phyloP scores from a whole-genome alignment of 2,329 filamentous ascomycete species.

The Dichotomopilus funicola region DNA sequence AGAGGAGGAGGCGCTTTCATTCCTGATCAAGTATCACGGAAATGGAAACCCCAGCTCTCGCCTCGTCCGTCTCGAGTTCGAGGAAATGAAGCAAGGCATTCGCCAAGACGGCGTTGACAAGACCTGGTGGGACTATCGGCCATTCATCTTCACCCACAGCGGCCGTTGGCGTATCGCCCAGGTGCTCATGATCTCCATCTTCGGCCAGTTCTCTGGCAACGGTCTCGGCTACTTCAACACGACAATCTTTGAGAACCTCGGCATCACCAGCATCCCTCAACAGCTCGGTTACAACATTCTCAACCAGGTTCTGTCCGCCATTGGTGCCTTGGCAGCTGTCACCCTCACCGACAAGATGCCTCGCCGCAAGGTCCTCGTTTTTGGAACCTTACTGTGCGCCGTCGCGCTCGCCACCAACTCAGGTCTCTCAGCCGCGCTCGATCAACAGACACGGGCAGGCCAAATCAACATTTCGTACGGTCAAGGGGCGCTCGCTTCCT shows the following conservation, averaged over 20 bases:
- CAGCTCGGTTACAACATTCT: slow-evolving; percentile 43
- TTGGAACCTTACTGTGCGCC: slow-evolving; percentile 38
- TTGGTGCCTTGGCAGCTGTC: slow-evolving; percentile 40
- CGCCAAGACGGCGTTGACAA: slow-evolving; percentile 41
- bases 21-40: slow-evolving; percentile 39
- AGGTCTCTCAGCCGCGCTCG: slow-evolving; percentile 36
- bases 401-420: slow-evolving; percentile 39
- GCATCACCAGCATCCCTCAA: slow-evolving; percentile 30
- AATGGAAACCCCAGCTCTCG: slow-evolving; percentile 35
- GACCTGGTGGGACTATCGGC: slow-evolving; percentile 42
- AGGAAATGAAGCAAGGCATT: slow-evolving; percentile 40
- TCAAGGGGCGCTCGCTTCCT: slow-evolving; percentile 39
- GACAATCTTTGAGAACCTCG: slow-evolving; percentile 38
- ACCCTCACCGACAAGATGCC: slow-evolving; percentile 39
- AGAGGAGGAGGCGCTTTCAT: slow-evolving; percentile 34
- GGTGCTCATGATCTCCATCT: slow-evolving; percentile 45
- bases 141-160: slow-evolving; percentile 37
- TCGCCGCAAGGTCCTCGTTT: slow-evolving; percentile 40
- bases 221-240: slow-evolving; percentile 47
- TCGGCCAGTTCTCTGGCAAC: slow-evolving; percentile 46
- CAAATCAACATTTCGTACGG: slow-evolving; percentile 33
- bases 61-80: slow-evolving; percentile 36
- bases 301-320: slow-evolving; percentile 39
- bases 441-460: slow-evolving; percentile 21
- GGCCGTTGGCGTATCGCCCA: slow-evolving; percentile 43